These are phyloP conservation scores for Chamaenerion angustifolium DNA, from an alignment of 345 rosid genomes.

Conservation along the genomic window DNA sequence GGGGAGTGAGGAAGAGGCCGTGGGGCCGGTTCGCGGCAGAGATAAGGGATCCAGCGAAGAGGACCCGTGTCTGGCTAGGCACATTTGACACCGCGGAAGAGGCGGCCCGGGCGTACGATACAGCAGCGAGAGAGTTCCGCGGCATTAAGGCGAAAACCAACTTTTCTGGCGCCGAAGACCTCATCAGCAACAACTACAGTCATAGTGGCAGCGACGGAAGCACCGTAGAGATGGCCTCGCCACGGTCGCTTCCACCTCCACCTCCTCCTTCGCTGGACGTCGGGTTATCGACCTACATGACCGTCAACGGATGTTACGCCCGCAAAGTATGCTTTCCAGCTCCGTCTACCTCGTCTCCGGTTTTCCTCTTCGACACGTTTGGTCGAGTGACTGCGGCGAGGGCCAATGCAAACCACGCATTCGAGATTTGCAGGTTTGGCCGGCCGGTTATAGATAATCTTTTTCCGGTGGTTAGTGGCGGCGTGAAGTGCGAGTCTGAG, in stretches of 20 bases:
- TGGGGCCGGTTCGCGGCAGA: constrained; percentile 17
- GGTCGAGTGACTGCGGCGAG: not conserved
- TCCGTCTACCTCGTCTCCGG: constrained; percentile 7
- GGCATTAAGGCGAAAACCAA: constrained; percentile 13
- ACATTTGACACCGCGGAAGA: constrained; percentile 13
- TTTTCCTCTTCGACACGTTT: constrained; percentile 14
- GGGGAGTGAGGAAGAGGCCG: constrained; percentile 14
- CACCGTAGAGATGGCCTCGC: constrained; percentile 4
- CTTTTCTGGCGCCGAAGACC: constrained; percentile 8
- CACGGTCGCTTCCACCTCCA: no score
- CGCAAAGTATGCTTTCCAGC: not conserved
- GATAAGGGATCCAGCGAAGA: constrained; percentile 15
- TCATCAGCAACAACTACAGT: not conserved
- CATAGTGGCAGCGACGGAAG: constrained; percentile 13
- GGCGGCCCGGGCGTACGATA: constrained; percentile 14
- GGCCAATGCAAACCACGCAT: no score
- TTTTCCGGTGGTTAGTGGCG: no score
- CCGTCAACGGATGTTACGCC: not conserved
- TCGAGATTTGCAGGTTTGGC: no score
- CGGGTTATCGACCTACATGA: constrained; percentile 1
- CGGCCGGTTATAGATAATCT: no score
- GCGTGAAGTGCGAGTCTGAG: constrained; percentile 12
- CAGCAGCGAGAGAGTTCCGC: constrained; percentile 13
- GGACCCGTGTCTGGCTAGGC: constrained; percentile 17
- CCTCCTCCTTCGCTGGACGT: constrained; percentile 7